Percentiles rank a stretch among this genome's conserved stretches.
phyloP scores from a whole-genome alignment of 1,139 yeast genomes.

The Hyphopichia burtonii region DNA sequence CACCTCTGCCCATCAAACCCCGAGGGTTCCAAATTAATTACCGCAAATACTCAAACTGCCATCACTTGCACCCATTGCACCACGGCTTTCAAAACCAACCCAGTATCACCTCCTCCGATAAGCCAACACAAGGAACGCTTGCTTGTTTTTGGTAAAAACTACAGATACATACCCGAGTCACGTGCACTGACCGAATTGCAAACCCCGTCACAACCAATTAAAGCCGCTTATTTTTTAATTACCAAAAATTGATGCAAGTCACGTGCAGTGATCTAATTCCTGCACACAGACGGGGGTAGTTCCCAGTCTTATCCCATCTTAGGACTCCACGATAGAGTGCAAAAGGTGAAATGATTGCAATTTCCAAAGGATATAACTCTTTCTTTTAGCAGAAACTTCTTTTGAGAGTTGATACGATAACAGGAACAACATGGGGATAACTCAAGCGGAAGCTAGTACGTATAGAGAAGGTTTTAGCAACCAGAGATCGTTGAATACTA shows the following conservation, averaged over 20 bases:
- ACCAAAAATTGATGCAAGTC: conserved; percentile 14
- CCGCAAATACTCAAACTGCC: too few species aligned
- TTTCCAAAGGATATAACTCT: background rate
- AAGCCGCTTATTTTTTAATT: background rate
- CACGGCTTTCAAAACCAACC: too few species aligned
- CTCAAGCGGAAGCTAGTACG: conserved; percentile 14
- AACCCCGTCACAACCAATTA: conserved; percentile 3
- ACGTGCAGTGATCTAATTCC: conserved; percentile 19
- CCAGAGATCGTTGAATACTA: too few species aligned
- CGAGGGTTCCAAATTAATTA: too few species aligned
- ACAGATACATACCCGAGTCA: too few species aligned
- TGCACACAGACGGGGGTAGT: conserved; percentile 5
- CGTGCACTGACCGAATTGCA: background rate
- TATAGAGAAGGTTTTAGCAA: too few species aligned
- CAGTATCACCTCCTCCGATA: too few species aligned
- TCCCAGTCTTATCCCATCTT: background rate
- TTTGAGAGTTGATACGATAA: background rate
- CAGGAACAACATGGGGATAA: conserved; percentile 10
- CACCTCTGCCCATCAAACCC: too few species aligned
- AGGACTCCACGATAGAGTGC: background rate
- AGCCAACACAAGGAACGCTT: too few species aligned
- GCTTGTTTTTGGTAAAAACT: too few species aligned
- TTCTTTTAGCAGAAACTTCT: background rate
- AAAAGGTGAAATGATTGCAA: background rate
- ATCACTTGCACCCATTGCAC: too few species aligned